Evolutionary conservation across 1,284 basidiomycete genomes (phyloP), one percentile per base, ranked within the genome.

Genomic region (Irpex lacteus): DNA sequence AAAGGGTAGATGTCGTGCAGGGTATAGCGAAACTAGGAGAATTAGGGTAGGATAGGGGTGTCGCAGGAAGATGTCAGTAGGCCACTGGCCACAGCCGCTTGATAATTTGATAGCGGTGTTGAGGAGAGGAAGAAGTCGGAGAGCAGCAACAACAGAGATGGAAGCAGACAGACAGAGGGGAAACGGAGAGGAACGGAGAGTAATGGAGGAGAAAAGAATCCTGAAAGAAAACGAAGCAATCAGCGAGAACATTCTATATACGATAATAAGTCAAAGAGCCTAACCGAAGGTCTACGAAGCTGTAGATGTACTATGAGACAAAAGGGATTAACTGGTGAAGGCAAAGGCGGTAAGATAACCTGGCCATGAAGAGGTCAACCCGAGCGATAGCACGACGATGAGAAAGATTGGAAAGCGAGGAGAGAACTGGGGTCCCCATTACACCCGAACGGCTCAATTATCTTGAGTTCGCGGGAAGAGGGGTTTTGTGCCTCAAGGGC

Each of bases 401-500:
- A 57, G 40, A 38, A 56, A 63, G 32, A 36, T 56, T 37, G 59
- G 62, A 63, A 44, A 63, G 60, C 54, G 57, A 55, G 26, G 52
- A 19, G 19, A 19, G 34, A 47, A 66, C 38, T 18, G 26, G 47
- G 47, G 62, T 66, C 65, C 65, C 65, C 62, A 40, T 56, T 15
- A 5, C 18, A 32, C 58, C 65, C 62, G 62, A 66, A 61, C 60
- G 62, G 60, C 65, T 53, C 65, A 62, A 59, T 52, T 65, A 65
- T 36, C 56, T 60, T 59, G 62, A 55, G 60, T 59, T 66, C 59
- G 69, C 68, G 65, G 73, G 71, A 54, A 73, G 63, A 47, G 74
- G 73, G 59, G 74, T 73, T 71, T 73, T 75, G 69, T 71, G 71
- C 61, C 72, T 70, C 57, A 68, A 68, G 18, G 72, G 72, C 60